These are phyloP conservation scores for Tuber brumale DNA, from an alignment of 495 filamentous ascomycete genomes.

Conservation along the genomic window DNA sequence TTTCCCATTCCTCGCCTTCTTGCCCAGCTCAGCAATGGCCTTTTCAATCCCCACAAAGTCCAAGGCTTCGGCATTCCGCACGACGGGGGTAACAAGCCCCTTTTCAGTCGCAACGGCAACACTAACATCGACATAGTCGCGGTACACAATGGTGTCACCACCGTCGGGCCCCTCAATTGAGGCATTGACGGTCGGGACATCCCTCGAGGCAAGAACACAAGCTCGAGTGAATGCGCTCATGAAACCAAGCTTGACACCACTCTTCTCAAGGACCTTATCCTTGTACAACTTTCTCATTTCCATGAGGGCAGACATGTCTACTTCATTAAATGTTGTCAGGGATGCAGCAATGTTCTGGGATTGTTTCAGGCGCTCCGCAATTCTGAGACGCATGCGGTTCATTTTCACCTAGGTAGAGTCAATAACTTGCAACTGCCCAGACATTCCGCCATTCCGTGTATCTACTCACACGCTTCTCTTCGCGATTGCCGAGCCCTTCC, in stretches of 20 bases:
- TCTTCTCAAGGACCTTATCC: constrained; percentile 90
- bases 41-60: constrained; percentile 86
- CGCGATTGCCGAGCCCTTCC: constrained; percentile 61
- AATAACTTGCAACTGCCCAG: constrained; percentile 12
- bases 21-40: constrained; percentile 85
- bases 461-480: constrained; percentile 73
- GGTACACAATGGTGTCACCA: constrained; percentile 95
- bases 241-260: constrained; percentile 94
- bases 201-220: constrained; percentile 85
- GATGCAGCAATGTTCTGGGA: constrained; percentile 98
- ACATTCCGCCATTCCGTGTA: neutral
- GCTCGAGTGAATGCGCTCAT: constrained; percentile 96
- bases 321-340: constrained; percentile 97
- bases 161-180: constrained; percentile 93
- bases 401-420: constrained; percentile 72
- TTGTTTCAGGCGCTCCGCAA: constrained; percentile 96
- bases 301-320: constrained; percentile 98
- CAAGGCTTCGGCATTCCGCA: constrained; percentile 83
- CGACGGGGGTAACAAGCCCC: constrained; percentile 91
- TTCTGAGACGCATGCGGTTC: constrained; percentile 97
- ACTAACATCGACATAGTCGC: constrained; percentile 96
- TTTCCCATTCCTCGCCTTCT: constrained; percentile 96
- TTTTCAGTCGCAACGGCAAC: constrained; percentile 97
- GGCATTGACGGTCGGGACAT: constrained; percentile 92
- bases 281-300: constrained; percentile 96